Evolutionary conservation across 2,329 filamentous ascomycete species (phyloP), one percentile per base, ranked within the genome.

Genomic region (Phaeosphaeria sp.): DNA sequence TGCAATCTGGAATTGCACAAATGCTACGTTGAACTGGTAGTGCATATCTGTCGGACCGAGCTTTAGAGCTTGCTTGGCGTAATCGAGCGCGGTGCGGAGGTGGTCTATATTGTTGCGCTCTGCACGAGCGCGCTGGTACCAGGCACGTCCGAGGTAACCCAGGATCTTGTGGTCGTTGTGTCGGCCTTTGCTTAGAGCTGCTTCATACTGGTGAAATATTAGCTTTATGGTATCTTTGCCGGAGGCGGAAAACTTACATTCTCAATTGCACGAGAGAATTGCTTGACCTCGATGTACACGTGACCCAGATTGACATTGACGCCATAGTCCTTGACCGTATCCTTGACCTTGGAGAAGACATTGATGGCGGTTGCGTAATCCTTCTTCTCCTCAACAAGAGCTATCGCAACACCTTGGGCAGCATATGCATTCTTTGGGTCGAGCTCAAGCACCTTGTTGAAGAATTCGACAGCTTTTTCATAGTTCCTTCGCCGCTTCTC

Each of bases 11-110:
- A 97, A 96, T 74, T 98, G 95, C 25, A 98, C 92, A 72, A 97
- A 99, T 0, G 95, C 95, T 25, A 99, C 91, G 72, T 99, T 99
- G 85, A 99, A 99, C 76, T 95, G 92, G 77, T 95, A 92, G 77
- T 97, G 92, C 27, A 93, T 84, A 69, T 96, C 92, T 4, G 95
- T 90, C 0, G 93, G 91, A 1, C 91, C 88, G 54, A 90, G 85
- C 54, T 88, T 86, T 18, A 96, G 86, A 23, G 94, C 92, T 85
- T 85, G 84, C 58, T 83, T 81, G 15, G 87, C 85, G 68, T 87
- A 88, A 42, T 88, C 86, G 30, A 91, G 79, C 2, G 87, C 84
- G 27, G 83, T 87, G 71, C 88, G 89, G 79, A 87, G 87, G 13
- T 84, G 83, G n/a, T 82, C 73, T 23, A 89, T 75, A 18, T 46